These are phyloP conservation scores for Quambalaria eucalypti DNA, from an alignment of 1,284 basidiomycete species.

Conservation along the genomic window DNA sequence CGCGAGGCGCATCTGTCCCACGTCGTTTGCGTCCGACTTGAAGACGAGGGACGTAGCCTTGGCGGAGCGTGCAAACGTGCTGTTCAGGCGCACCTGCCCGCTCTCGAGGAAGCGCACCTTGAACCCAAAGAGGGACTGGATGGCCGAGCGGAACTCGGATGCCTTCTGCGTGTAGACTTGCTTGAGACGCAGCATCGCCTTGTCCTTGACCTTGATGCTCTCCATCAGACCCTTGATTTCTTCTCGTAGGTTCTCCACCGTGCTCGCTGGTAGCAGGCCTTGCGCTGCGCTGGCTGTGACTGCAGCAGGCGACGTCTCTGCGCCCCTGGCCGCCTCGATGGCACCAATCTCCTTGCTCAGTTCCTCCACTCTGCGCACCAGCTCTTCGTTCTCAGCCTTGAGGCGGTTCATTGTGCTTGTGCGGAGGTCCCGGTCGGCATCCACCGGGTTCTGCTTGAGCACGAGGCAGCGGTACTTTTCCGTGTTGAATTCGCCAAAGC, in stretches of 20 bases:
- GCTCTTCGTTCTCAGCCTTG: conserved; percentile 64
- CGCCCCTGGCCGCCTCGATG: not conserved
- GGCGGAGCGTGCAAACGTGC: conserved; percentile 56
- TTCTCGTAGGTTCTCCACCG: conserved; percentile 57
- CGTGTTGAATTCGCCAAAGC: conserved; percentile 66
- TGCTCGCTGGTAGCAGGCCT: not conserved
- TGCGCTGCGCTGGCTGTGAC: not conserved
- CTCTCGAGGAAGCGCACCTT: conserved; percentile 75
- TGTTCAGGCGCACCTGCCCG: conserved; percentile 70
- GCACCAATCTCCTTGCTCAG: conserved; percentile 1
- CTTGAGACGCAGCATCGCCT: conserved; percentile 62
- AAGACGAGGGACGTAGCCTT: conserved; percentile 50
- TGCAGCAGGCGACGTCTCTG: not conserved
- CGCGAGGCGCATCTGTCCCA: conserved; percentile 51
- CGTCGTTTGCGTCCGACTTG: conserved; percentile 51
- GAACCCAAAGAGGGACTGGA: conserved; percentile 69
- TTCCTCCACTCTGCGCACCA: conserved; percentile 50
- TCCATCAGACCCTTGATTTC: conserved; percentile 60
- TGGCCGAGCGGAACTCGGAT: conserved; percentile 69
- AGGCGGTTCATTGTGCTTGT: conserved; percentile 61
- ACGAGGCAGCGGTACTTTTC: conserved; percentile 62
- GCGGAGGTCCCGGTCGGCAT: conserved; percentile 63
- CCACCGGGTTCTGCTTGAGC: conserved; percentile 65
- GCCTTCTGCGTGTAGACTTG: conserved; percentile 64
- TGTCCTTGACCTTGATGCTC: conserved; percentile 55